Percentiles rank a stretch among this genome's conserved stretches.
Evolutionary conservation across 192 early-diverging fungal genomes (phyloP).

Genomic region (Physocladia obscura): DNA sequence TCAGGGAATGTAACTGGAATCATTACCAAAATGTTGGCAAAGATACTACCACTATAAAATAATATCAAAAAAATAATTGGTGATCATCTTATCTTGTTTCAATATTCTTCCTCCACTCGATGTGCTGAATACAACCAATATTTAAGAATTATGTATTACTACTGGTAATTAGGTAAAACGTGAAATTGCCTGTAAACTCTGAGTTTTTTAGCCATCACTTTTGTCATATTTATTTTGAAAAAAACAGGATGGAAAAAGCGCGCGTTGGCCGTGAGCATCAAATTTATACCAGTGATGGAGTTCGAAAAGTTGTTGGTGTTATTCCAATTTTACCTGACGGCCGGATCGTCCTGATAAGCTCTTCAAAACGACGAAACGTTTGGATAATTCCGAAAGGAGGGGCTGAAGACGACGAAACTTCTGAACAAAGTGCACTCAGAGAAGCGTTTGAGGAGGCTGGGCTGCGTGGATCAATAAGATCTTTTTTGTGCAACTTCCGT

Average conservation of each 20-base stretch:
- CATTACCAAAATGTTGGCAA: too few relatives aligned
- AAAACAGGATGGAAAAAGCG: background rate
- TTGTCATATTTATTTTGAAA: background rate
- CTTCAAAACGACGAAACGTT: background rate
- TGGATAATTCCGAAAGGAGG: slow-evolving; percentile 23
- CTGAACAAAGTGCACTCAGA: background rate
- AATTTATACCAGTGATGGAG: slow-evolving; percentile 2
- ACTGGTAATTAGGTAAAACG: background rate
- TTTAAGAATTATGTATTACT: too few relatives aligned
- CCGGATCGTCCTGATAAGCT: slow-evolving; percentile 11
- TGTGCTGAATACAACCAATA: too few relatives aligned
- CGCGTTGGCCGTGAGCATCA: slow-evolving; percentile 11
- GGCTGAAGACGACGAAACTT: slow-evolving; percentile 21
- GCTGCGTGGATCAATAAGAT: background rate
- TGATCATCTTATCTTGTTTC: too few relatives aligned
- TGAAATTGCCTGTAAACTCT: background rate
- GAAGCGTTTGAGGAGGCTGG: slow-evolving; percentile 26
- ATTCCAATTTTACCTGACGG: slow-evolving; percentile 22
- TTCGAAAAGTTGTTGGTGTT: slow-evolving; percentile 13
- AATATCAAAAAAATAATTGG: too few relatives aligned
- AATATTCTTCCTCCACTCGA: too few relatives aligned
- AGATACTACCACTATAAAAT: too few relatives aligned
- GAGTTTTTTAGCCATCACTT: background rate
- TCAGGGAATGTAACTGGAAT: too few relatives aligned
- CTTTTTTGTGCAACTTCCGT: background rate